Conservation (phyloP, 2,329 filamentous ascomycete genomes). For the Microascus cirrosus region DNA sequence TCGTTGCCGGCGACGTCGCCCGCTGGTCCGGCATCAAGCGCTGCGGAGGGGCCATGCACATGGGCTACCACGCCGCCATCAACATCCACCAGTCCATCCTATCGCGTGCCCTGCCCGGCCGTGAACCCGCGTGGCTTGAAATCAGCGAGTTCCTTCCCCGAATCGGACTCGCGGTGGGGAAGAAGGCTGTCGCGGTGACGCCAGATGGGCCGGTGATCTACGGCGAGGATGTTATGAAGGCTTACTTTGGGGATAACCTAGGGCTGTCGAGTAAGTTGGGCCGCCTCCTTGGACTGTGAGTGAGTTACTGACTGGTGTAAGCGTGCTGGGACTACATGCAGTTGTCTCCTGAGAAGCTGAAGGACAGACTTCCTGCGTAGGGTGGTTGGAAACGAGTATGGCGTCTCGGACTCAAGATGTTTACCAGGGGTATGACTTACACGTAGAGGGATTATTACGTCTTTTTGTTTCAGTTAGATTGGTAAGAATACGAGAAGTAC, state of each 20-base stretch:
- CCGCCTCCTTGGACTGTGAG: too few species aligned
- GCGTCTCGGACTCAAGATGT: background rate
- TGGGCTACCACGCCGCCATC: slow-evolving; percentile 53
- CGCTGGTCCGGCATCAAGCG: slow-evolving; percentile 72
- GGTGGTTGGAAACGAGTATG: background rate
- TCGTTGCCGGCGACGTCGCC: slow-evolving; percentile 58
- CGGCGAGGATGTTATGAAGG: slow-evolving; percentile 51
- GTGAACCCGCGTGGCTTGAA: slow-evolving; percentile 32
- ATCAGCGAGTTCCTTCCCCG: slow-evolving; percentile 47
- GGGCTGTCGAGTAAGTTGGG: slow-evolving; percentile 47
- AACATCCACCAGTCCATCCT: slow-evolving; percentile 58
- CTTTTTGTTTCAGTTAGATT: background rate
- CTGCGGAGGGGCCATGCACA: slow-evolving; percentile 64
- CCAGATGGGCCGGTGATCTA: slow-evolving; percentile 42
- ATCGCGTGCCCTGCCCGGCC: slow-evolving; percentile 21
- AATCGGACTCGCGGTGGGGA: slow-evolving; percentile 63
- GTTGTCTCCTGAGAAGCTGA: slow-evolving; percentile 20
- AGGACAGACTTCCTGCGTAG: slow-evolving; percentile 2
- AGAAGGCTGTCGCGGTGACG: slow-evolving; percentile 54
- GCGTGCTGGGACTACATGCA: slow-evolving; percentile 46
- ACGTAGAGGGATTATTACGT: background rate
- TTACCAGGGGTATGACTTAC: background rate
- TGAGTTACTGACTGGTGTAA: slow-evolving; percentile 14
- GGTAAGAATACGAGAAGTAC: background rate
- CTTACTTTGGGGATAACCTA: slow-evolving; percentile 58